Base-by-base conservation (phyloP, 208 protist genomes). In the Trichomonas gallinae region DNA sequence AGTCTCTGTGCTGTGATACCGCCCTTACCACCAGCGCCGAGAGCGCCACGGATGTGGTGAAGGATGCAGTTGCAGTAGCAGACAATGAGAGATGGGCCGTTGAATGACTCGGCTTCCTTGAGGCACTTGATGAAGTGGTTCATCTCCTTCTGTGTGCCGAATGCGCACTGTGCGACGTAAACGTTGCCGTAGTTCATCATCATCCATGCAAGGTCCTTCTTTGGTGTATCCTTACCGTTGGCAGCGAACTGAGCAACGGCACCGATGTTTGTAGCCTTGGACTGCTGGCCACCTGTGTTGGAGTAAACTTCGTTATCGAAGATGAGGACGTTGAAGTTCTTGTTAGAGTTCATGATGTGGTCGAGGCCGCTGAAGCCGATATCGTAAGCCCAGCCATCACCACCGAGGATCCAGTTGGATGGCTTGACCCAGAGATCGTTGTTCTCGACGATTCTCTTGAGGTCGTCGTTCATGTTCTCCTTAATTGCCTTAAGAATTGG, bases 331-430 rank as follows among this genome's bases (percentile, higher is more conserved):
- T 98, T 98, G 31, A 98, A 96, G 63, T 98, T 96, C 40, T 97
- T 97, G 40, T 97, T 97, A 1, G 63, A 96, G 51, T 97, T 85
- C 31, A 98, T 36, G 17, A 98, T 97, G 96, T 98, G 98, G 45
- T 98, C 97, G 8, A 98, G 36, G 49, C 98, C 98, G 44, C 96
- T 96, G 93, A 93, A 98, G 26, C 97, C 98, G 44, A 98, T 98
- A 96, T 98, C 98, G 96, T 97, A 98, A 34, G 98, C 97, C 98
- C 98, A 98, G 40, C 98, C 98, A 96, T 98, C 98, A 72, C 97
- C 97, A 38, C 98, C 98, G 40, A 98, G 96, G 58, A 98, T 97
- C 97, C 97, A 98, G 42, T 98, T 96, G 26, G 63, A 97, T 72
- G 21, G 49, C 48, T 97, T 96, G 8, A 48, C n/a, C 42, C 96